phyloP scores from a whole-genome alignment of 1,284 basidiomycete species.

The Ustilago sp. region DNA sequence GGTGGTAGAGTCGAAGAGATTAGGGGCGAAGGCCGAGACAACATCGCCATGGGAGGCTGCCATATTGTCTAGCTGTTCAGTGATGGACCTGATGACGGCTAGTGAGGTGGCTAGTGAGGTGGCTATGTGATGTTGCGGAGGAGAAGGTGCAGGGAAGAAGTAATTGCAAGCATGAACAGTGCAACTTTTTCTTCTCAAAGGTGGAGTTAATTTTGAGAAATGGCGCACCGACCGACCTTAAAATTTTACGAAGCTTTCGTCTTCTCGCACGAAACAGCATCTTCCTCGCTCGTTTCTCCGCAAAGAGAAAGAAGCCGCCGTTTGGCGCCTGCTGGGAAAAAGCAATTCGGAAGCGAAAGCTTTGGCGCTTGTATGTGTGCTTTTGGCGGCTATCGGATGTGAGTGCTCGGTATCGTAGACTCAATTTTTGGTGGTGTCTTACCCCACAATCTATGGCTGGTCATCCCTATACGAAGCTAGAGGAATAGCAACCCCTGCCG shows the following conservation, averaged over 20 bases:
- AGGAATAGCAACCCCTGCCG: background rate
- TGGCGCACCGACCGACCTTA: slow-evolving; percentile 23
- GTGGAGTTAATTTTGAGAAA: slow-evolving; percentile 14
- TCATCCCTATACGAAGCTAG: background rate
- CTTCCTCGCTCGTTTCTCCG: background rate
- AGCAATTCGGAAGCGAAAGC: slow-evolving; percentile 33
- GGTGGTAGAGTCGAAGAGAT: slow-evolving; percentile 41
- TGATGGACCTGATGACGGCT: background rate
- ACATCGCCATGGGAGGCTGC: slow-evolving; percentile 27
- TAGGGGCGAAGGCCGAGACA: slow-evolving; percentile 46
- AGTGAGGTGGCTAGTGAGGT: background rate
- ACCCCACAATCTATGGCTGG: slow-evolving; percentile 20
- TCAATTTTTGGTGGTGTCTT: background rate
- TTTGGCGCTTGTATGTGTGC: background rate
- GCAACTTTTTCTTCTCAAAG: slow-evolving; percentile 12
- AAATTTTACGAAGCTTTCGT: slow-evolving; percentile 16
- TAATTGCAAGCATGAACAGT: background rate
- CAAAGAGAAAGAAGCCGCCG: background rate
- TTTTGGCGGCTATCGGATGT: slow-evolving; percentile 31
- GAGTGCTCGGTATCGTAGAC: slow-evolving; percentile 29
- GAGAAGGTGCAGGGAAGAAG: background rate
- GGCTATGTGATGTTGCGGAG: background rate
- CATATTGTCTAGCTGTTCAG: slow-evolving; percentile 14
- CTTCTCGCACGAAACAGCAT: slow-evolving; percentile 14
- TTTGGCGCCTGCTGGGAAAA: slow-evolving; percentile 26